Evolutionary conservation across 257 asterid species (phyloP).

Genomic region (Lantana camara): DNA sequence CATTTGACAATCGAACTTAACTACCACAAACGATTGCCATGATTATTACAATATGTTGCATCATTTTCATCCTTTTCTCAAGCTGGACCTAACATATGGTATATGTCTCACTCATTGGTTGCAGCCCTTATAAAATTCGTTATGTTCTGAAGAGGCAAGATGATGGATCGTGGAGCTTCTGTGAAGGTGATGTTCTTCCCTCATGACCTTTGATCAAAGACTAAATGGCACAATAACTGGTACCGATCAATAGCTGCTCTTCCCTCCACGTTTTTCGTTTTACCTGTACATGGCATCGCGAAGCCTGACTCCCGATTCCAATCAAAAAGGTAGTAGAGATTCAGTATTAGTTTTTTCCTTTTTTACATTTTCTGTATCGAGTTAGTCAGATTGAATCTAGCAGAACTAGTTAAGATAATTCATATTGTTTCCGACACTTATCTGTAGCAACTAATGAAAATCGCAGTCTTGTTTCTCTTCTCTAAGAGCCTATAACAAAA

Average conservation of each 20-base stretch:
- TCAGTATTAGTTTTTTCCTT: conserved; percentile 6
- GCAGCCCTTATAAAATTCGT: conserved; percentile 90
- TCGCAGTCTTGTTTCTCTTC: conserved; percentile 26
- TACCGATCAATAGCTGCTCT: not conserved
- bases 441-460: conserved; percentile 10
- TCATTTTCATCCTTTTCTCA: not conserved
- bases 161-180: conserved; percentile 92
- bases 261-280: conserved; percentile 14
- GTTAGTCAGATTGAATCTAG: conserved; percentile 32
- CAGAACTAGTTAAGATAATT: conserved; percentile 26
- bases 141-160: conserved; percentile 77
- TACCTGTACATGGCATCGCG: conserved; percentile 39
- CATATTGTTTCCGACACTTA: conserved; percentile 32
- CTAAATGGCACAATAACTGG: conserved; percentile 9
- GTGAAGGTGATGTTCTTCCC: conserved; percentile 63
- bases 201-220: conserved; percentile 36
- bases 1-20: not conserved
- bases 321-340: conserved; percentile 26
- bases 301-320: conserved; percentile 29
- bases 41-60: not conserved
- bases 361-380: not conserved
- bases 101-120: conserved; percentile 24
- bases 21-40: not conserved
- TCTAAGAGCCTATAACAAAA: conserved; percentile 26
- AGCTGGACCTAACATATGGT: conserved; percentile 9